Percentiles rank a stretch among this genome's conserved stretches.
phyloP scores from a whole-genome alignment of 352 stramenopile species.

The Pythium utonaiense region DNA sequence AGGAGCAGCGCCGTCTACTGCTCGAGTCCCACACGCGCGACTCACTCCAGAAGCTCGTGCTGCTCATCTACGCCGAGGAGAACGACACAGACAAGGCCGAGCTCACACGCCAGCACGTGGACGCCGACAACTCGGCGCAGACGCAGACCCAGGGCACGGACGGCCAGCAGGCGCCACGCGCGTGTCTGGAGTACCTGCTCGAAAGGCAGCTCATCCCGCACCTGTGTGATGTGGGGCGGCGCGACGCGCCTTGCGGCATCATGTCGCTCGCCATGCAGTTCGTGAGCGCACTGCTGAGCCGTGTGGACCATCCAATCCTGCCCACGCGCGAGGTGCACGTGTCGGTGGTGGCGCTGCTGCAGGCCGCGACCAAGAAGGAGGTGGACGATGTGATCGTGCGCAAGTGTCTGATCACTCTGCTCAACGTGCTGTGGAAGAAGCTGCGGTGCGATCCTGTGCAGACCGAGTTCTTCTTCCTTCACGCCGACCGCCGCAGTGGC shows the following conservation, averaged over 20 bases:
- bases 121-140: conserved; percentile 12
- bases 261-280: conserved; percentile 87
- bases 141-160: conserved; percentile 25
- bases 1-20: conserved; percentile 70
- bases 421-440: conserved; percentile 87
- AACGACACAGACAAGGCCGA: conserved; percentile 69
- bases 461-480: conserved; percentile 86
- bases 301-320: conserved; percentile 80
- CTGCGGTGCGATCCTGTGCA: conserved; percentile 78
- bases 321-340: conserved; percentile 79
- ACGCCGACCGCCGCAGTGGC: conserved; percentile 42
- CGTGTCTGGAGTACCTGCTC: conserved; percentile 82
- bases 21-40: conserved; percentile 80
- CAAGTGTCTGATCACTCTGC: conserved; percentile 78
- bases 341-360: conserved; percentile 75
- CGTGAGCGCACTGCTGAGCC: conserved; percentile 69
- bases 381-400: conserved; percentile 80
- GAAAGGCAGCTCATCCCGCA: conserved; percentile 82
- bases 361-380: conserved; percentile 72
- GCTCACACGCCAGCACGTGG: conserved; percentile 34
- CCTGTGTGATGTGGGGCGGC: conserved; percentile 65
- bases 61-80: conserved; percentile 85
- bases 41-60: conserved; percentile 80
- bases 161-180: conserved; percentile 29
- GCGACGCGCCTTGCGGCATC: conserved; percentile 73